Base-by-base conservation (phyloP, 371 early-diverging fungal species). In the Saksenaea oblongispora region DNA sequence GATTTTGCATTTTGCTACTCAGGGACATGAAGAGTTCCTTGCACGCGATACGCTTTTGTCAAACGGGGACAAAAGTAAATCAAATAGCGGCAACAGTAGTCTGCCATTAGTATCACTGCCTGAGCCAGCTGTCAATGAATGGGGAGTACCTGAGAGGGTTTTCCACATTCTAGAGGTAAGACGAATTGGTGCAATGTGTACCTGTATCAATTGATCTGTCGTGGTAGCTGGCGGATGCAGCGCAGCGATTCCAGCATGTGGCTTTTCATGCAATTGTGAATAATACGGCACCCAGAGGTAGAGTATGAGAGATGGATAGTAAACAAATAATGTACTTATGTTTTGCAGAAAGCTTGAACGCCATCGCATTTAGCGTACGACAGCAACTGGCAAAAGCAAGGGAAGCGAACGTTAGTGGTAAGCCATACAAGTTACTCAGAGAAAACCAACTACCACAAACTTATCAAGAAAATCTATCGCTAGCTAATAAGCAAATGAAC, bases 141-240 rank as follows among this genome's bases (percentile, higher is more conserved):
- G 80, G 80, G 76, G 77, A 39, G 51, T 79, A 9, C 80, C 80
- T 17, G 56, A 63, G 22, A 61, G 67, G 18, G 64, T 76, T 22
- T 66, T 61, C 31, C 54, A 70, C 55, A 51, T 73, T 10, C 59
- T 76, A 17, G 64, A 73, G 51, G 70, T 69, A 61, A 59, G 24
- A 34, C n/a, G 35, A 15, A 36, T 2, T 27, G 10, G 13, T 18
- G n/a, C 5, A 51, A 2, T 53, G 44, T 51, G 41, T 26, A 35
- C n/a, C 5, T 31, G 4, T 39, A 9, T 34, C 5, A 36, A 2
- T 55, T 3, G 11, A 28, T 62, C 2, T 35, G 3, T 42, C 15
- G 26, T 47, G 34, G 22, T 63, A 70, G 65, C 53, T 68, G 26
- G 59, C 72, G 10, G 72, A 75, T 39, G 60, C 64, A 14, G 70